Evolutionary conservation across 2,329 filamentous ascomycete species (phyloP).

Genomic region (Gnomoniopsis sp.): DNA sequence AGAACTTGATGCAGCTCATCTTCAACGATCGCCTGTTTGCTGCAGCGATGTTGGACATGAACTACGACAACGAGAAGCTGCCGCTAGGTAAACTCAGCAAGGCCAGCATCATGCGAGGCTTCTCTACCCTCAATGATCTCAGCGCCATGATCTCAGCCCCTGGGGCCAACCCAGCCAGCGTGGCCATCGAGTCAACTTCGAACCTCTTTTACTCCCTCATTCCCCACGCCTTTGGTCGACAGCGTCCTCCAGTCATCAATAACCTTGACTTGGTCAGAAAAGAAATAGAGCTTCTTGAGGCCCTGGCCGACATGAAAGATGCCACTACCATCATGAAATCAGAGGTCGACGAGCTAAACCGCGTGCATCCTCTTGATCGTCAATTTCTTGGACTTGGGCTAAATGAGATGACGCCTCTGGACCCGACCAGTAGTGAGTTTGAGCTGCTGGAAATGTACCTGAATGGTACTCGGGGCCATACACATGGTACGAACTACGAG

Average conservation of each 20-base stretch:
- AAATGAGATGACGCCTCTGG: conserved; percentile 72
- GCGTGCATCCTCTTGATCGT: conserved; percentile 64
- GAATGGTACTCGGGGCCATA: conserved; percentile 59
- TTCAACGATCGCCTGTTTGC: conserved; percentile 76
- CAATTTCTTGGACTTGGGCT: conserved; percentile 70
- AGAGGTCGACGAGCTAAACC: conserved; percentile 46
- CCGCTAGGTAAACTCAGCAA: conserved; percentile 84
- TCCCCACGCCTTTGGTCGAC: conserved; percentile 75
- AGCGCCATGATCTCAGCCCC: conserved; percentile 61
- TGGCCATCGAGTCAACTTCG: conserved; percentile 56
- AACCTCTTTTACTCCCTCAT: conserved; percentile 80
- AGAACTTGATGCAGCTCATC: conserved; percentile 73
- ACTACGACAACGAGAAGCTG: conserved; percentile 73
- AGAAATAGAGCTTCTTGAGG: conserved; percentile 78
- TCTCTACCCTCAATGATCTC: conserved; percentile 72
- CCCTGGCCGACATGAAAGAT: conserved; percentile 81
- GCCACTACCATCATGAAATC: conserved; percentile 73
- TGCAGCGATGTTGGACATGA: conserved; percentile 61
- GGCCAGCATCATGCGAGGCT: conserved; percentile 70
- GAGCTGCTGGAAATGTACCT: conserved; percentile 64
- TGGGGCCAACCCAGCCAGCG: conserved; percentile 42
- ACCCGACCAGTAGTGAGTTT: conserved; percentile 60
- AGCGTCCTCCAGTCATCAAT: conserved; percentile 66
- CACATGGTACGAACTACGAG: conserved; percentile 59
- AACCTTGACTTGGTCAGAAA: conserved; percentile 58